Conservation (phyloP, 345 rosid genomes). For the Acer saccharum region DNA sequence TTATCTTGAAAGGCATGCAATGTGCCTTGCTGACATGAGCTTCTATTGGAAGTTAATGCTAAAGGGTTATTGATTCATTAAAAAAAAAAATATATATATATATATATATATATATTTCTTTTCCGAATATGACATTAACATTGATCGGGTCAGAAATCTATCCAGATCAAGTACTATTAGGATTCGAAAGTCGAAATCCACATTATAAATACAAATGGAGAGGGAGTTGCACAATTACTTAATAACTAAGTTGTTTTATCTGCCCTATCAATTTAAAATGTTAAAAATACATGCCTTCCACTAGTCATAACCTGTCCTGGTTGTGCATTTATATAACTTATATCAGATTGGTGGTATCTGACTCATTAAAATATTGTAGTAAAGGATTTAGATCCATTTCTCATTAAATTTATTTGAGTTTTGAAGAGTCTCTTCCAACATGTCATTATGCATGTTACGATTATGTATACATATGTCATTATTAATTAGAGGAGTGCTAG, state of each 20-base stretch:
- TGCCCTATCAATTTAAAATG: not conserved
- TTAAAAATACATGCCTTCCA: not conserved
- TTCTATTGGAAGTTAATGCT: not conserved
- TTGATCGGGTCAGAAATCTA: too few relatives aligned
- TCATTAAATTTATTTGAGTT: not conserved
- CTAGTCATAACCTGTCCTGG: not conserved
- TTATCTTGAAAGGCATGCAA: constrained; percentile 11
- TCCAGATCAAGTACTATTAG: too few relatives aligned
- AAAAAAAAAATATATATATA: too few relatives aligned
- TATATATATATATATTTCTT: too few relatives aligned
- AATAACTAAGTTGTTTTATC: too few relatives aligned
- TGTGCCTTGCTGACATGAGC: constrained; percentile 5
- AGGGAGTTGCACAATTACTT: too few relatives aligned
- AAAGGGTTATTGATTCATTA: not conserved
- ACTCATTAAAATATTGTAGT: not conserved
- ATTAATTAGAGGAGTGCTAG: too few relatives aligned
- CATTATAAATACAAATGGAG: too few relatives aligned
- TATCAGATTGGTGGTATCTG: not conserved
- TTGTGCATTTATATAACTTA: not conserved
- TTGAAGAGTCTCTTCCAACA: not conserved
- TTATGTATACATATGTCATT: too few relatives aligned
- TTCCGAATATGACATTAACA: too few relatives aligned
- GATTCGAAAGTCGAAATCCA: too few relatives aligned
- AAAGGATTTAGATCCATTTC: not conserved
- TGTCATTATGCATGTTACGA: too few relatives aligned